These are phyloP conservation scores for Pyronema domesticum DNA, from an alignment of 495 filamentous ascomycete genomes.

Conservation along the genomic window DNA sequence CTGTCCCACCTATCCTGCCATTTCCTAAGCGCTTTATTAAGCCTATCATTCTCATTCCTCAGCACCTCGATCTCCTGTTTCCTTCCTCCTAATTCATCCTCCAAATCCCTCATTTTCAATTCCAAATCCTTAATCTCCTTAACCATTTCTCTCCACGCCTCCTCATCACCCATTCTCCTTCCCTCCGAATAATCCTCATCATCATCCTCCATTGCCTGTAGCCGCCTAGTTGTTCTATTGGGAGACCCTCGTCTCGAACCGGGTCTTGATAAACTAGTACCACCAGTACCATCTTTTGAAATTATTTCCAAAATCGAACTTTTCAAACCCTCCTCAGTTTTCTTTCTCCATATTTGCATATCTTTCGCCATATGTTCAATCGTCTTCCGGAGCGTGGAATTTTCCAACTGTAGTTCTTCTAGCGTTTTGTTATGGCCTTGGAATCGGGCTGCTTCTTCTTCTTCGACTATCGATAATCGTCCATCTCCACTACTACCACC, in stretches of 20 bases:
- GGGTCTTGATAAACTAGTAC: slow-evolving; percentile 6
- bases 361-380: slow-evolving; percentile 19
- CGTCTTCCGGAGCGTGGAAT: slow-evolving; percentile 15
- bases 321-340: slow-evolving; percentile 18
- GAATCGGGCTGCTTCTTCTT: slow-evolving; percentile 3
- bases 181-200: slow-evolving; percentile 9
- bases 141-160: slow-evolving; percentile 2
- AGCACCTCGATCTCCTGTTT: slow-evolving; percentile 9
- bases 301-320: slow-evolving; percentile 8
- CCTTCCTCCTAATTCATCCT: slow-evolving; percentile 1
- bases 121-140: slow-evolving; percentile 3
- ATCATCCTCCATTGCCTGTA: slow-evolving; percentile 15
- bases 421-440: slow-evolving; percentile 16
- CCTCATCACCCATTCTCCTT: slow-evolving; percentile 6
- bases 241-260: slow-evolving; percentile 5
- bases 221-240: slow-evolving; percentile 6
- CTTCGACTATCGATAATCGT: neutral
- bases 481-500: too few relatives aligned
- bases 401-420: slow-evolving; percentile 22
- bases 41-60: slow-evolving; percentile 16
- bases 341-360: slow-evolving; percentile 20
- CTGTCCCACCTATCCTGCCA: neutral
- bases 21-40: slow-evolving; percentile 37
- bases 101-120: neutral
- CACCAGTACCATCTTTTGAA: slow-evolving; percentile 2